Conservation (phyloP, 306 rosid genomes). For the Trichosanthes truncata region DNA sequence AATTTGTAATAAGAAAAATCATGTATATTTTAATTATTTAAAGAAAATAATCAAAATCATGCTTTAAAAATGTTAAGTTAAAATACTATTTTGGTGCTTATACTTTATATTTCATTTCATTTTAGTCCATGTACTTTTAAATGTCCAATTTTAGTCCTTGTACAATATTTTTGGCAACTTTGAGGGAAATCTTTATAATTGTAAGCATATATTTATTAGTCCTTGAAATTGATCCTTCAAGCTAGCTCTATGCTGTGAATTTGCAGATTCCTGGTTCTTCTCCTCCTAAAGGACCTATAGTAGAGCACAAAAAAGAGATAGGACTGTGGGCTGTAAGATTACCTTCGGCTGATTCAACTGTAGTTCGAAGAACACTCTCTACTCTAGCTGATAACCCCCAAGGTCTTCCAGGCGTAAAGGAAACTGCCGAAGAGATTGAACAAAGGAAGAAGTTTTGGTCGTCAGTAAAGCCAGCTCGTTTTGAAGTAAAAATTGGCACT, state of each 20-base stretch:
- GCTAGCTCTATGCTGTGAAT: background rate
- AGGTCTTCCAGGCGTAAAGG: slow-evolving; percentile 57
- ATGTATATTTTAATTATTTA: too few relatives aligned
- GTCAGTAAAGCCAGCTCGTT: slow-evolving; percentile 58
- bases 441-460: slow-evolving; percentile 64
- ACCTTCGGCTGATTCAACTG: slow-evolving; percentile 67
- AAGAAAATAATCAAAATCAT: too few relatives aligned
- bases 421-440: slow-evolving; percentile 30
- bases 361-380: slow-evolving; percentile 58
- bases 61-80: too few relatives aligned
- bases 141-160: too few relatives aligned
- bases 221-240: background rate
- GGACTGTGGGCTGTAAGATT: slow-evolving; percentile 56
- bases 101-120: too few relatives aligned
- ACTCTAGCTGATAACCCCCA: slow-evolving; percentile 47
- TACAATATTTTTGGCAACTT: background rate
- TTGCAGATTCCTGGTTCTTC: slow-evolving; percentile 52
- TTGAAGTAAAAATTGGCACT: slow-evolving; percentile 51
- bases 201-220: too few relatives aligned
- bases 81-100: too few relatives aligned
- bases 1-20: too few relatives aligned
- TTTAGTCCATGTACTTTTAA: too few relatives aligned
- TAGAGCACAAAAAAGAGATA: slow-evolving; percentile 56
- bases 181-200: background rate
- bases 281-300: slow-evolving; percentile 34